phyloP scores from a whole-genome alignment of 148 eudicot genomes.

The Tetragonia tetragonoides region DNA sequence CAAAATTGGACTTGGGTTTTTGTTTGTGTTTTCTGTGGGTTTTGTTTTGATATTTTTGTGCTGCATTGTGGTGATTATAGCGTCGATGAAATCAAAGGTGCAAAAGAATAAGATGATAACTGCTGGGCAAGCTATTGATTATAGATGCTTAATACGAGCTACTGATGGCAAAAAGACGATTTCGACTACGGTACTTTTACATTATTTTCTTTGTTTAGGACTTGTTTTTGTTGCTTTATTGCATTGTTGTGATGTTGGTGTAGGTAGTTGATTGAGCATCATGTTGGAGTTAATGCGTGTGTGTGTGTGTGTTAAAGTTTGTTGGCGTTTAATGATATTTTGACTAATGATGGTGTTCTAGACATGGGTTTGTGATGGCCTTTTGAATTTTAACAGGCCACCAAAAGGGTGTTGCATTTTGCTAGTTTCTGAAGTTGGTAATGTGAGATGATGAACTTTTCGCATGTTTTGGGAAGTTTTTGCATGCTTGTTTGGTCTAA shows the following conservation, averaged over 20 bases:
- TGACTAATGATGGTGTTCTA: no score
- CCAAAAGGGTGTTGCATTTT: no score
- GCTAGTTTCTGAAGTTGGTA: no score
- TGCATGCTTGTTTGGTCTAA: no score
- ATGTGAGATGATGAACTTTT: no score
- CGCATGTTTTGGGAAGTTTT: no score
- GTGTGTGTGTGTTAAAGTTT: no score
- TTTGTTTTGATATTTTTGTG: constrained; percentile 15
- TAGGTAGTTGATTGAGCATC: neutral
- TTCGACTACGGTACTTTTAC: constrained; percentile 61
- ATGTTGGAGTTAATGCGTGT: neutral
- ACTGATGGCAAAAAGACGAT: constrained; percentile 89
- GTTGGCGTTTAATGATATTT: no score
- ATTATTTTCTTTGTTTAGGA: neutral
- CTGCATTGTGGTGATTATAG: constrained; percentile 32
- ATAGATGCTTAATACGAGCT: constrained; percentile 82
- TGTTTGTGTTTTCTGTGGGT: neutral
- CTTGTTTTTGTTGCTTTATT: neutral
- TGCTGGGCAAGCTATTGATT: constrained; percentile 61
- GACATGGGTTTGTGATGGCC: no score
- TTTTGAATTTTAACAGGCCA: no score
- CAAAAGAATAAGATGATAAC: constrained; percentile 62
- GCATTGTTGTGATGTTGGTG: neutral
- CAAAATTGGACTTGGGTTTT: neutral
- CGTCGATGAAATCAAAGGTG: constrained; percentile 72